Base-by-base conservation (phyloP, 768 basidiomycete genomes). In the Podaxis sp. region DNA sequence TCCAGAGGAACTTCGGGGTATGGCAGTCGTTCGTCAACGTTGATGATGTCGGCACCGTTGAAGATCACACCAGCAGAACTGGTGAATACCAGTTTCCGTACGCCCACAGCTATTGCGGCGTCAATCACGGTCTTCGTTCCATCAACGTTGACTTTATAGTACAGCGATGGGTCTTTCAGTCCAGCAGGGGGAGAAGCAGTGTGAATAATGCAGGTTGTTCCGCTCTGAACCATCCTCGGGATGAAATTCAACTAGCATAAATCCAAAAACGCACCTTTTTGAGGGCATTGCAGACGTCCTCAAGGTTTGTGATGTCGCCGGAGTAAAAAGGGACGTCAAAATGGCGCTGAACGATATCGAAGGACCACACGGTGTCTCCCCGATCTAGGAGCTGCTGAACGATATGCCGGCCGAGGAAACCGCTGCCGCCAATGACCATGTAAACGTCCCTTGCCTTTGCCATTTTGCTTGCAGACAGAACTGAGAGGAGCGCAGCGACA, bases 361-460 rank as follows among this genome's bases (percentile, higher is more conserved):
- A 91, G 3, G 91, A 89, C 0, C 90, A 85, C 17, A 98, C 93
- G 40, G 83, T 76, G 77, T 93, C 91, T 4, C 87, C 90, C 51
- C 96, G 84, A 22, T 85, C 87, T 33, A 91, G 73, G 58, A 99
- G 84, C 58, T 87, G 86, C 68, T 95, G 86, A 33, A 99, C 95
- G 68, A 99, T 93, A 71, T 95, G 91, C 63, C 93, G 81, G 50
- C 96, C 95, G 24, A 96, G 79, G 74, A 96, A 96, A 24, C 95
- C 94, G 69, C 92, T 93, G 61, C 96, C 96, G 24, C 96, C 96
- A 70, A 98, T 90, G 70, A 99, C 95, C 60, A 96, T 78, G 76
- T 93, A 98, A 2, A 86, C 79, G 66, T 96, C 93, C 66, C 76
- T 81, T 57, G 64, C 26, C 51, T 77, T 82, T 56, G 60, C 48